Conservation (phyloP, 352 stramenopile genomes). For the Globisporangium cystogenes region DNA sequence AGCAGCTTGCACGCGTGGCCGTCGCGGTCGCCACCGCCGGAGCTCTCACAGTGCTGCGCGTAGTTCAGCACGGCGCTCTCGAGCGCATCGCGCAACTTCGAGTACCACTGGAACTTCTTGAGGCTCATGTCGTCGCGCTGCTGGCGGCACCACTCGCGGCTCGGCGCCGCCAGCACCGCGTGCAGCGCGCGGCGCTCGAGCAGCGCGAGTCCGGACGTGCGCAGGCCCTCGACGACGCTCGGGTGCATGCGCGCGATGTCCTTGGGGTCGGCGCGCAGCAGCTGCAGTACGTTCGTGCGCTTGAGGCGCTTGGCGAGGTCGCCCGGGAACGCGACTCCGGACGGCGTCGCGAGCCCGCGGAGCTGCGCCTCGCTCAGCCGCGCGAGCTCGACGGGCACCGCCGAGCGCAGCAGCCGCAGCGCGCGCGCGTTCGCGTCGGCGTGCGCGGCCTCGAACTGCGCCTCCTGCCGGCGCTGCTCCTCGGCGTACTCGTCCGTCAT, state of each 20-base stretch:
- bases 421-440: slow-evolving; percentile 38
- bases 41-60: slow-evolving; percentile 18
- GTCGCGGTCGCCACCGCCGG: background rate
- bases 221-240: slow-evolving; percentile 61
- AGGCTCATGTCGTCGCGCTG: slow-evolving; percentile 79
- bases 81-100: slow-evolving; percentile 69
- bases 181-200: slow-evolving; percentile 87
- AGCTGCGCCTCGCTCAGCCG: slow-evolving; percentile 77
- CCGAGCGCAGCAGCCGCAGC: slow-evolving; percentile 50
- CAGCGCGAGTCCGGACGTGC: slow-evolving; percentile 61
- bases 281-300: slow-evolving; percentile 82
- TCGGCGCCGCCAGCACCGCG: slow-evolving; percentile 44
- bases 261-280: slow-evolving; percentile 68
- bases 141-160: slow-evolving; percentile 67
- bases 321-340: slow-evolving; percentile 48
- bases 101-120: slow-evolving; percentile 79
- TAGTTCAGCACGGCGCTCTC: slow-evolving; percentile 23
- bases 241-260: slow-evolving; percentile 82
- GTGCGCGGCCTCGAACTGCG: slow-evolving; percentile 72
- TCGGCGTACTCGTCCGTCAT: slow-evolving; percentile 88
- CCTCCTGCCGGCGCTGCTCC: slow-evolving; percentile 59
- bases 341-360: slow-evolving; percentile 40
- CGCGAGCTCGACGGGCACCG: slow-evolving; percentile 80
- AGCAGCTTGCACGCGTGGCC: slow-evolving; percentile 28
- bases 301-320: slow-evolving; percentile 83